Conservation (phyloP, 108 stramenopile genomes). For the Skeletonema menzelii region DNA sequence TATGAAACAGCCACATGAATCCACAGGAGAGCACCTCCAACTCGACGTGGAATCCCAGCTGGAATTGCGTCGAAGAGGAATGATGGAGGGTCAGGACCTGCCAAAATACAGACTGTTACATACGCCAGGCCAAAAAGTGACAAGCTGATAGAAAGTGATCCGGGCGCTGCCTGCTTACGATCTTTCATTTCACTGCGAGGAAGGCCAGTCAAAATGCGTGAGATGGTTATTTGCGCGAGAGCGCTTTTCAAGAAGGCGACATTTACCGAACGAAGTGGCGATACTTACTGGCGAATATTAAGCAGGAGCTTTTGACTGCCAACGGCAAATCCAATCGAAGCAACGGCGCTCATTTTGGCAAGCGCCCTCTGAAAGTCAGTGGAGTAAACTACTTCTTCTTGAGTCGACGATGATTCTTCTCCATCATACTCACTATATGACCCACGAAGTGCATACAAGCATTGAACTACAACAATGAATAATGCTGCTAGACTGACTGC, state of each 20-base stretch:
- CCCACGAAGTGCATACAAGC: constrained; percentile 44
- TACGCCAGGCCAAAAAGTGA: constrained; percentile 54
- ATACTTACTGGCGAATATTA: constrained; percentile 55
- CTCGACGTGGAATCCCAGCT: constrained; percentile 34
- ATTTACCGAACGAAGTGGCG: not conserved
- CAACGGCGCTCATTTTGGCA: constrained; percentile 53
- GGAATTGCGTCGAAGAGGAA: constrained; percentile 75
- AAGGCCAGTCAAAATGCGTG: not conserved
- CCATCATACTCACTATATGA: not conserved
- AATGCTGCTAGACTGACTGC: constrained; percentile 52
- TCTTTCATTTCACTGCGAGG: constrained; percentile 54
- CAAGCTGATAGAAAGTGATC: constrained; percentile 51
- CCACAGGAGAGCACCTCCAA: constrained; percentile 71
- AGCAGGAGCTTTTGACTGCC: constrained; percentile 72
- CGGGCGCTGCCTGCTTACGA: constrained; percentile 53
- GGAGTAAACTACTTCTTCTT: constrained; percentile 7
- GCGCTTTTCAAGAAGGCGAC: too few relatives aligned
- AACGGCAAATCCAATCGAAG: constrained; percentile 76
- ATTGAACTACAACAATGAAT: constrained; percentile 61
- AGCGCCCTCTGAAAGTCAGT: constrained; percentile 8
- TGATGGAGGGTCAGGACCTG: constrained; percentile 67
- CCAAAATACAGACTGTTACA: constrained; percentile 48
- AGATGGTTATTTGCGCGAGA: not conserved
- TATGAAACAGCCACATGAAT: constrained; percentile 75
- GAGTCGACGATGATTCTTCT: not conserved